Evolutionary conservation across 495 filamentous ascomycete genomes (phyloP), one percentile per base, ranked within the genome.

Genomic region (Hyaloscypha variabilis): DNA sequence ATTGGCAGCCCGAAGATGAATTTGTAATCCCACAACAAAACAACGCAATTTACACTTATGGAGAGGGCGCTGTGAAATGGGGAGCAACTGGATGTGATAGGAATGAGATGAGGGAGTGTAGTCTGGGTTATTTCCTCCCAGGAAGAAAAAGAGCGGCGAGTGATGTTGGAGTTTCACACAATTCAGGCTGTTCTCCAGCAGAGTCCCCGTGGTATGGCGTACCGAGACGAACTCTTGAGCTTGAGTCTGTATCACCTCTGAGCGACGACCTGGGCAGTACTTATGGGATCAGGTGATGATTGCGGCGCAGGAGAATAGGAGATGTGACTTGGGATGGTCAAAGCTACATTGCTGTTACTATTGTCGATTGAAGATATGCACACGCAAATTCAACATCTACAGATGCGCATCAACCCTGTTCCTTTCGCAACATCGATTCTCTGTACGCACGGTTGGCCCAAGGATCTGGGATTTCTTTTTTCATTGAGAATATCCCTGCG

Each of bases 1-100:
- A 71, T 42, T 71, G 69, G 69, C 65, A 71, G 26, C 46, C 31
- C 2, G 69, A 71, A 31, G 49, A 52, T 19, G 63, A 63, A 34
- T 24, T 71, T 2, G 13, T 60, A 42, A 66, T 71, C 58, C 62
- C 69, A 21, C 58, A 58, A 17, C 36, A 51, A 3, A 25, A 46
- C 17, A 29, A 24, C 6, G 19, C 54, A 6, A 21, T 36, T 1
- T 68, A 63, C 29, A 23, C 31, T 29, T 67, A 67, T 19, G 57
- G 63, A 5, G 6, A 25, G 10, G 28, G 4, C 3, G 6, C 17
- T 31, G 5, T 8, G 30, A 8, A 58, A 28, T 17, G 8, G n/a
- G 30, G n/a, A n/a, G 0, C 0, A 17, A 34, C 6, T 34, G 30
- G 26, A 30, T 8, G 34, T 21, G 2, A 26, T 34, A 34, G 54